Evolutionary conservation across 163 green algal genomes (phyloP).

Genomic region (Chlorella variabilis): DNA sequence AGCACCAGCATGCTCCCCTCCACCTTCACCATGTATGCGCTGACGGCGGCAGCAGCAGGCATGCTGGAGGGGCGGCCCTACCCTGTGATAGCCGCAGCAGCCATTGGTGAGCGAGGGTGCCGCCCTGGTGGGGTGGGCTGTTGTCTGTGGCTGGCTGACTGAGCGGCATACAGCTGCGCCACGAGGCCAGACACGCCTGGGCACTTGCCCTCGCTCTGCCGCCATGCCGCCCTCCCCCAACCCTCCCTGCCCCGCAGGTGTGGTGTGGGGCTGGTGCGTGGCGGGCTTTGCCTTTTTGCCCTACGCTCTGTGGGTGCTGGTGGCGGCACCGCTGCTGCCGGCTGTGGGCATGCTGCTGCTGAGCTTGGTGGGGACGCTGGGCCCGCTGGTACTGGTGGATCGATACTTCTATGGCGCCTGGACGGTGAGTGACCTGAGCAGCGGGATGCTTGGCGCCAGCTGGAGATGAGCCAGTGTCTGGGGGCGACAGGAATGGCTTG

Average conservation of each 20-base stretch:
- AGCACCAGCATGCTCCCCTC: slow-evolving; percentile 78
- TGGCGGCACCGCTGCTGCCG: slow-evolving; percentile 26
- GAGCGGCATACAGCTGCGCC: too few relatives aligned
- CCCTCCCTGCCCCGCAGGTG: slow-evolving; percentile 34
- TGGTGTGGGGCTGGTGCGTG: slow-evolving; percentile 87
- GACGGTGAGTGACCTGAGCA: slow-evolving; percentile 51
- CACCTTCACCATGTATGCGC: slow-evolving; percentile 81
- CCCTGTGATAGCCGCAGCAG: slow-evolving; percentile 19
- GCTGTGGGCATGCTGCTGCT: slow-evolving; percentile 29
- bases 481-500: too few relatives aligned
- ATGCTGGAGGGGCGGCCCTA: slow-evolving; percentile 35
- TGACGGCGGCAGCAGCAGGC: slow-evolving; percentile 69
- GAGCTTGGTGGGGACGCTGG: slow-evolving; percentile 35
- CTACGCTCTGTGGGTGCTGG: slow-evolving; percentile 74
- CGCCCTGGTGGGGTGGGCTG: too few relatives aligned
- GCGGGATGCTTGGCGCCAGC: too few relatives aligned
- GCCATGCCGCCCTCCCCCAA: too few relatives aligned
- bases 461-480: too few relatives aligned
- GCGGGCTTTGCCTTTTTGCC: slow-evolving; percentile 76
- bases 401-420: slow-evolving; percentile 76
- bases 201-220: too few relatives aligned
- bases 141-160: too few relatives aligned
- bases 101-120: slow-evolving; percentile 14
- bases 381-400: slow-evolving; percentile 60
- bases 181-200: too few relatives aligned